Evolutionary conservation across 441 rosid species (phyloP), one percentile per base, ranked within the genome.

Genomic region (Croton setiger): DNA sequence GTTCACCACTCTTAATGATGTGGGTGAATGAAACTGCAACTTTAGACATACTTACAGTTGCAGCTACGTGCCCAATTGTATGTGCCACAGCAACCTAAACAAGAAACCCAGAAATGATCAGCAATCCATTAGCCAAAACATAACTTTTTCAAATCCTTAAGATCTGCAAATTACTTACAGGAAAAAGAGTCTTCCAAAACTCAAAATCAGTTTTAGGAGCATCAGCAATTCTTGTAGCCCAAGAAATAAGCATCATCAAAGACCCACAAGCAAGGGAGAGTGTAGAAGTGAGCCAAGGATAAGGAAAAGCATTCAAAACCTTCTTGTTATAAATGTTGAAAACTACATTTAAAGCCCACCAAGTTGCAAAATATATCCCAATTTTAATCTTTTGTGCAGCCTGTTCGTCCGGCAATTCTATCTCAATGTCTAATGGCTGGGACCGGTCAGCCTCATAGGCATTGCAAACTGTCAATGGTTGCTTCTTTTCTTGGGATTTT

Each of bases 301-400:
- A 91, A 60, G 98, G 97, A 51, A 78, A 94, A n/a, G 92, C 98
- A 82, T 94, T 94, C 86, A 94, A 73, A 6, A 90, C 97, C 84
- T 94, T 94, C 88, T 94, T 94, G 83, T 94, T 94, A 72, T 94
- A 94, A 18, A 94, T 93, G 68, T 93, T 91, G 81, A 93, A 93
- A 47, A 93, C 93, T 58, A 91, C 98, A 69, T 93, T 93, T 81
- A 93, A 76, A 36, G 95, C 91, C 97, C 98, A 93, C 98, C 98
- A 93, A 7, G 90, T 85, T 3, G 97, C 98, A 68, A 93, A 93
- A 74, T 89, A 88, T 60, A 87, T 60, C 69, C 97, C 95, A 64
- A 93, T 93, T 82, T 89, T 93, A 66, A 88, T 23, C 71, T 66
- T 87, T 68, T 77, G 85, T 0, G 86, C 75, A 0, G 86, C 83